Evolutionary conservation across 768 basidiomycete species (phyloP).

Genomic region (Naganishia vaughanmartiniae): DNA sequence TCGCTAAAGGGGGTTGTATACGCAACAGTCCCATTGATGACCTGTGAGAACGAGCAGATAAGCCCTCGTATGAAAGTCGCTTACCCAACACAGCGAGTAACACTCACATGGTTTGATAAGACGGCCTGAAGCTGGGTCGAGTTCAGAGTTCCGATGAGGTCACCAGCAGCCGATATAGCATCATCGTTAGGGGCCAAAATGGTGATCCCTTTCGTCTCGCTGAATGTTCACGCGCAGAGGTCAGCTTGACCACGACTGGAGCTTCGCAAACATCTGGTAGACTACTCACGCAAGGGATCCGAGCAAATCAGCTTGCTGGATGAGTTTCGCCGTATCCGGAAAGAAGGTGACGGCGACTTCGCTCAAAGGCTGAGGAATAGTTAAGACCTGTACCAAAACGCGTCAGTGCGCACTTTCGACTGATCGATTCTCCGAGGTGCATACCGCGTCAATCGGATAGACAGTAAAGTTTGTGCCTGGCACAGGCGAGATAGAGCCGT

Average conservation of each 20-base stretch:
- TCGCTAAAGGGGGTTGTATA: constrained; percentile 61
- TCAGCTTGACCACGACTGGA: background rate
- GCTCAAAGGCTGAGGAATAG: constrained; percentile 58
- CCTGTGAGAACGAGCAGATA: constrained; percentile 48
- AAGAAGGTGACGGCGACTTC: constrained; percentile 56
- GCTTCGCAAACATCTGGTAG: too few relatives aligned
- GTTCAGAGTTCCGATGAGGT: constrained; percentile 55
- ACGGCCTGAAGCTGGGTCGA: constrained; percentile 56
- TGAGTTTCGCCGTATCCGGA: constrained; percentile 53
- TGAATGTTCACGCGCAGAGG: constrained; percentile 3
- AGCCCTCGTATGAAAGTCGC: background rate
- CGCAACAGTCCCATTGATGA: constrained; percentile 66
- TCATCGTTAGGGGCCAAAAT: constrained; percentile 65
- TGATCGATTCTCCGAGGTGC: constrained; percentile 25
- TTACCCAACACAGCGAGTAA: constrained; percentile 1
- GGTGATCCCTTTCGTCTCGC: constrained; percentile 59
- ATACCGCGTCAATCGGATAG: constrained; percentile 41
- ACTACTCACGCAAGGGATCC: constrained; percentile 48
- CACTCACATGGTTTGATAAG: constrained; percentile 63
- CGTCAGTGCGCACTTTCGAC: background rate
- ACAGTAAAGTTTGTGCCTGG: constrained; percentile 46
- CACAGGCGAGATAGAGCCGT: constrained; percentile 34
- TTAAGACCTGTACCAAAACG: constrained; percentile 53
- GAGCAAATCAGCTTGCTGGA: constrained; percentile 52
- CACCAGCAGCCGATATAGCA: constrained; percentile 55